Evolutionary conservation across 23 red algal species (phyloP), one percentile per base, ranked within the genome.

Genomic region (Gracilaria caudata): DNA sequence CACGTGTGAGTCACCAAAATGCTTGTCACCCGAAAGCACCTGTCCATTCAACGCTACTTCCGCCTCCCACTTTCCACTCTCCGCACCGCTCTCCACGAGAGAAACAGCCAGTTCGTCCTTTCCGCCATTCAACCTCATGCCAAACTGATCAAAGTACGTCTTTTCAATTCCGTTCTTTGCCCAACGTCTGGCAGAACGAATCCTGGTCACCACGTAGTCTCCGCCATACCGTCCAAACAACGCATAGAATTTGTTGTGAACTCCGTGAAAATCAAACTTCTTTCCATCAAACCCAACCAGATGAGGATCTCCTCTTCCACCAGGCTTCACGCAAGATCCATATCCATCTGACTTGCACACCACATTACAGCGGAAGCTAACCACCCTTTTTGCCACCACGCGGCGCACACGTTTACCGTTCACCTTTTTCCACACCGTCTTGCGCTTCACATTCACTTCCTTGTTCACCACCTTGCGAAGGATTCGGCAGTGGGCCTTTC

Each of bases 231-330:
- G 77, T 36, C 77, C 77, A 26, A 80, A 80, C 77, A 80, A 53
- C 4, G 56, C 44, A 61, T 80, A 80, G 29, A 60, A 60, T 7
- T 51, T 43, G 35, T 51, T 51, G 5, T 80, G n/a, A 0, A 80
- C 77, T 4, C 77, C 77, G 29, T 80, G 77, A 20, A 80, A 80
- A 16, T 60, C 51, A 80, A 80, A 80, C 21, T 54, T 57, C 33
- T 57, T 54, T 1, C 56, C 56, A 37, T 80, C 77, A 43, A 80
- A 80, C 32, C 77, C 77, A 60, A 51, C 51, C 0, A 80, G 35
- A 63, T 80, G 77, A 80, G 77, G 77, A 80, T 80, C 77, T 53
- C 77, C 77, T 25, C 51, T 36, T 63, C 77, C 77, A 19, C 77
- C 77, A 12, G 77, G 77, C 46, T 46, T 49, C n/a, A 75, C 70